phyloP scores from a whole-genome alignment of 495 filamentous ascomycete genomes.

The Rhizodiscina lignyota region DNA sequence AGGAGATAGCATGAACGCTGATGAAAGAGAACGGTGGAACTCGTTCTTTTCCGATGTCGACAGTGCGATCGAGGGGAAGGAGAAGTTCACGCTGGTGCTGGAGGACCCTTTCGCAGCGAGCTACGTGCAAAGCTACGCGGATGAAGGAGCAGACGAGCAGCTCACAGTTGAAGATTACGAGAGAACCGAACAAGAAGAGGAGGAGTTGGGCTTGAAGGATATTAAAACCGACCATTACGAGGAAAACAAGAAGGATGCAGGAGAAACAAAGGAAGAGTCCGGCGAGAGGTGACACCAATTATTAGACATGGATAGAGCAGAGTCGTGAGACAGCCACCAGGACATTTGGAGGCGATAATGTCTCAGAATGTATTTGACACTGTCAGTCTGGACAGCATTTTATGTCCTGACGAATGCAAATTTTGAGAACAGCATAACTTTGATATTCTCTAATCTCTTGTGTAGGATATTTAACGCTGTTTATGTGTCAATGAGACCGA shows the following conservation, averaged over 20 bases:
- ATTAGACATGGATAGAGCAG: too few relatives aligned
- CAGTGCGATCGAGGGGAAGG: conserved; percentile 62
- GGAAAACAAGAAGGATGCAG: conserved; percentile 22
- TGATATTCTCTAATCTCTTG: too few relatives aligned
- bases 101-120: conserved; percentile 78
- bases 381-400: too few relatives aligned
- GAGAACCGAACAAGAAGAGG: conserved; percentile 76
- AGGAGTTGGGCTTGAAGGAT: conserved; percentile 73
- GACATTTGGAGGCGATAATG: too few relatives aligned
- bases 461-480: too few relatives aligned
- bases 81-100: conserved; percentile 72
- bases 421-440: too few relatives aligned
- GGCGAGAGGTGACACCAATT: too few relatives aligned
- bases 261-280: too few relatives aligned
- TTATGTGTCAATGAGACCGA: too few relatives aligned
- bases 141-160: conserved; percentile 58
- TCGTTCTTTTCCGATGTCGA: conserved; percentile 63
- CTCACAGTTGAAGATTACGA: conserved; percentile 72
- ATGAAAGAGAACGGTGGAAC: conserved; percentile 54
- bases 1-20: conserved; percentile 54
- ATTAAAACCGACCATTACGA: conserved; percentile 89
- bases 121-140: conserved; percentile 79
- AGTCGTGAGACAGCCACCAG: too few relatives aligned
- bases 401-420: too few relatives aligned
- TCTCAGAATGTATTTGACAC: too few relatives aligned